phyloP scores from a whole-genome alignment of 2,329 filamentous ascomycete genomes.

The Stachybotrys echinatus region DNA sequence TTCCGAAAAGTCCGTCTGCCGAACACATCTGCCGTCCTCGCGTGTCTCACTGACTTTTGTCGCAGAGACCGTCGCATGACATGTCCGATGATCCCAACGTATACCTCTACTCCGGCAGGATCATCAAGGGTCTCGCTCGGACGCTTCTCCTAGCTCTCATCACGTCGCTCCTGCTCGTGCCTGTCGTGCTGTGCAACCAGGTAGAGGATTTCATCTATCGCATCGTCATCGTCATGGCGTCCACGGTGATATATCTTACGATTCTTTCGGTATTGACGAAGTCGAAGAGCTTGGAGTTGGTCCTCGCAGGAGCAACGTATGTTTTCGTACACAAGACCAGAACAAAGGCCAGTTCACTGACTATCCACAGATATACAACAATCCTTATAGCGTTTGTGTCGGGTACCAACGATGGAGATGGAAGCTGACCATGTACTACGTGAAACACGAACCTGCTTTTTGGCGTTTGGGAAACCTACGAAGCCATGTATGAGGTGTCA shows the following conservation, averaged over 20 bases:
- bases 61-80: no score
- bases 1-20: not conserved
- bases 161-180: not conserved
- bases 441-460: no score
- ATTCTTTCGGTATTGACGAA: not conserved
- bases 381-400: not conserved
- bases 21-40: no score
- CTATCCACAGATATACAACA: not conserved
- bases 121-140: not conserved
- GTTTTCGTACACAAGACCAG: not conserved
- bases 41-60: no score
- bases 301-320: not conserved
- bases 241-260: not conserved
- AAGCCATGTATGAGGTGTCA: no score
- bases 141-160: not conserved
- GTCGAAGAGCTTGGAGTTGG: not conserved
- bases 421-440: no score
- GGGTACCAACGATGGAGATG: no score
- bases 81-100: not conserved
- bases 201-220: not conserved
- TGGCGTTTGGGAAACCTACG: no score
- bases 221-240: not conserved
- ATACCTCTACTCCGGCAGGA: not conserved
- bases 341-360: constrained; percentile 38
- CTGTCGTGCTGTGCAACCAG: not conserved